Base-by-base conservation (phyloP, 495 filamentous ascomycete species). In the Margaritispora aquatica region DNA sequence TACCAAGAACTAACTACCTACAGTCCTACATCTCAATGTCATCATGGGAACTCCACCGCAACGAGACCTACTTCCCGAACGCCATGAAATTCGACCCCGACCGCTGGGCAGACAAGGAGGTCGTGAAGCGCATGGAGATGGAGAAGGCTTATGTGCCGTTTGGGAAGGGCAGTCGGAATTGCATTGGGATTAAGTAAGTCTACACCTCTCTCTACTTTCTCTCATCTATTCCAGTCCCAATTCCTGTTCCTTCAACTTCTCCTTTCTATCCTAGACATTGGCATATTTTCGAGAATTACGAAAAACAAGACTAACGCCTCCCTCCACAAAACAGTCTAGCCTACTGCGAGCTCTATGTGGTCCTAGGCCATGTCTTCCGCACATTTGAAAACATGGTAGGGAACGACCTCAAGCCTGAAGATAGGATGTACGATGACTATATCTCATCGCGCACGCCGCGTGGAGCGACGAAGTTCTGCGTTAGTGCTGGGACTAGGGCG, bases 71-170 rank as follows among this genome's bases (percentile, higher is more conserved):
- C 41, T 76, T 75, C 63, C 74, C 73, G 19, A 61, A 75, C 55
- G 65, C 74, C 10, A 58, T 62, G 44, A 59, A 58, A n/a, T 80
- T 76, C 64, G 60, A 70, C 19, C 77, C 76, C 1, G 72, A 75
- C 48, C 74, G 77, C 54, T 80, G 60, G 60, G 21, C 50, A 2
- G 54, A 62, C 41, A 54, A 31, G 7, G 34, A 56, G 22, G 34
- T 56, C 13, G 26, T 54, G 8, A 31, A 34, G 47, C 27, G 50
- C 24, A 22, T 62, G n/a, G 60, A 62, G 9, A 22, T 62, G n/a
- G 60, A 62, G 9, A 62, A 62, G 36, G 54, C 54, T 5, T 62
- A 34, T 38, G 60, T 57, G 0, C 60, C 60, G 1, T 62, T 62
- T 26, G 21, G 26, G 2, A 57, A 58, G 27, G 60, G 60, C 8